These are phyloP conservation scores for Mycena chlorophos DNA, from an alignment of 768 basidiomycete species.

Conservation along the genomic window DNA sequence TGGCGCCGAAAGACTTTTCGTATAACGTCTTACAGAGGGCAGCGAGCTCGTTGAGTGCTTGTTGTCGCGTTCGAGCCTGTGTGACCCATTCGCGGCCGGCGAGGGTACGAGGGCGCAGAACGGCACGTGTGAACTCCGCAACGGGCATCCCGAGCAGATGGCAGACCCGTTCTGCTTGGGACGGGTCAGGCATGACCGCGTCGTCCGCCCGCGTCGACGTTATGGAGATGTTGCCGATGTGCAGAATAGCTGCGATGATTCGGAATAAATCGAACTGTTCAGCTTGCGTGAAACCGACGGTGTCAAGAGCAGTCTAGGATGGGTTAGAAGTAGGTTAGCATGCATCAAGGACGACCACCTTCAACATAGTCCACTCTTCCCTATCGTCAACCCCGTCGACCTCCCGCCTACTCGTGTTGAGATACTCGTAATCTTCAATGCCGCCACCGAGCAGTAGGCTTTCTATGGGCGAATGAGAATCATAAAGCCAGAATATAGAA, in stretches of 20 bases:
- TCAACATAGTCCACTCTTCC: conserved; percentile 82
- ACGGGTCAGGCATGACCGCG: conserved; percentile 73
- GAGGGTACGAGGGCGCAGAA: conserved; percentile 85
- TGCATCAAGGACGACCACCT: conserved; percentile 47
- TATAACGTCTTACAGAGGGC: conserved; percentile 94
- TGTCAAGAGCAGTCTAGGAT: conserved; percentile 72
- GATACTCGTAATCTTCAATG: conserved; percentile 83
- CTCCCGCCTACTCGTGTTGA: conserved; percentile 85
- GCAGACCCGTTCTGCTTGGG: conserved; percentile 87
- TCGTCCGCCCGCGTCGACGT: conserved; percentile 78
- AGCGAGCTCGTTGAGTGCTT: conserved; percentile 89
- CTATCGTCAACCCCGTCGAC: conserved; percentile 95
- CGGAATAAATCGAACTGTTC: conserved; percentile 94
- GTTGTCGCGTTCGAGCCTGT: conserved; percentile 86
- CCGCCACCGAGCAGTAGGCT: conserved; percentile 70
- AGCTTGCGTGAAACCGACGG: conserved; percentile 80
- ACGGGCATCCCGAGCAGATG: conserved; percentile 88
- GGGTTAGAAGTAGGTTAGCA: conserved; percentile 9
- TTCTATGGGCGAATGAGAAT: conserved; percentile 42
- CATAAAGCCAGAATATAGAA: neutral
- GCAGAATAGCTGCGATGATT: conserved; percentile 90
- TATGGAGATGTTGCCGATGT: conserved; percentile 91
- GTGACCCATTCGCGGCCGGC: conserved; percentile 98
- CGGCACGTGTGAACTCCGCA: conserved; percentile 83
- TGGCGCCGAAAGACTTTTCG: conserved; percentile 91